These are phyloP conservation scores for Rutstroemia sp. DNA, from an alignment of 2,329 filamentous ascomycete species.

Conservation along the genomic window DNA sequence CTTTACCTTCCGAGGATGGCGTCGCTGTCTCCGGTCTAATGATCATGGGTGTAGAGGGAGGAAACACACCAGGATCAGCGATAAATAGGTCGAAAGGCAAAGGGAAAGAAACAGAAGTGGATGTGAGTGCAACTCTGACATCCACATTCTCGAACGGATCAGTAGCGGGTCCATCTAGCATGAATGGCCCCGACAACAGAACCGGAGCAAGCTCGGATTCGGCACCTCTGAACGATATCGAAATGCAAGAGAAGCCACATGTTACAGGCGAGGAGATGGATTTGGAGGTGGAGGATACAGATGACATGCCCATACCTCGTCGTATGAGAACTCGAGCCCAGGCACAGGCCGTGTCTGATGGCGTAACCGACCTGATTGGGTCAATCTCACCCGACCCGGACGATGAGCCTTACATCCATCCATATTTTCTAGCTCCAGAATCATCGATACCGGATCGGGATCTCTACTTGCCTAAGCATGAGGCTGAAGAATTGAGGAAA, in stretches of 20 bases:
- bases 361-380: constrained; percentile 28
- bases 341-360: constrained; percentile 36
- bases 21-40: constrained; percentile 4
- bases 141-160: not conserved
- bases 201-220: not conserved
- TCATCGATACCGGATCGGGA: constrained; percentile 59
- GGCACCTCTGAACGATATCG: constrained; percentile 4
- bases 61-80: not conserved
- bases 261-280: not conserved
- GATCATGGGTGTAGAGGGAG: constrained; percentile 6
- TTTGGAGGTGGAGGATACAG: constrained; percentile 24
- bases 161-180: not conserved
- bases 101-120: not conserved
- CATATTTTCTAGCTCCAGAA: constrained; percentile 62
- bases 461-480: constrained; percentile 60
- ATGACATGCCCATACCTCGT: constrained; percentile 36
- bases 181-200: not conserved
- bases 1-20: constrained; percentile 17
- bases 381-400: constrained; percentile 36
- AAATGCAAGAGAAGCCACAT: constrained; percentile 10
- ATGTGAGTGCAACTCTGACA: not conserved
- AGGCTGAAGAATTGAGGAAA: constrained; percentile 72
- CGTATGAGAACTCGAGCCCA: constrained; percentile 49
- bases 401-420: constrained; percentile 56
- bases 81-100: not conserved